These are phyloP conservation scores for Populus tremula DNA, from an alignment of 345 rosid genomes.

Conservation along the genomic window DNA sequence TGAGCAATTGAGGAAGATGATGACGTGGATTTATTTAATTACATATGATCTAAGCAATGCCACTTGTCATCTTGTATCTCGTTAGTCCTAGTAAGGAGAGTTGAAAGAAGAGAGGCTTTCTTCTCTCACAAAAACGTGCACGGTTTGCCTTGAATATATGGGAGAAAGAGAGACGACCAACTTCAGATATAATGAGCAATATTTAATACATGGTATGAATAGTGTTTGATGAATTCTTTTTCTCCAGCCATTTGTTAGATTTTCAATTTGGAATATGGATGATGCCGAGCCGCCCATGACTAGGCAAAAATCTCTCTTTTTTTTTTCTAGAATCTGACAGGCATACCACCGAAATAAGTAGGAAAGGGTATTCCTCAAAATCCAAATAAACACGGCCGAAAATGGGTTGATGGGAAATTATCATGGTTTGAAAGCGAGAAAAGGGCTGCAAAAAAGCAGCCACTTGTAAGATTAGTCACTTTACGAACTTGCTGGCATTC, in stretches of 20 bases:
- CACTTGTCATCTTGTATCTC: too few relatives aligned
- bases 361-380: neutral
- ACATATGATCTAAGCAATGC: too few relatives aligned
- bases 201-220: neutral
- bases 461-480: too few relatives aligned
- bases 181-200: neutral
- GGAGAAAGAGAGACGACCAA: too few relatives aligned
- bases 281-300: neutral
- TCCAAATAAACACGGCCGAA: neutral
- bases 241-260: neutral
- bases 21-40: too few relatives aligned
- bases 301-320: neutral
- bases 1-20: neutral
- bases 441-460: neutral
- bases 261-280: neutral
- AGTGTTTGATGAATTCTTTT: neutral
- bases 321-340: neutral
- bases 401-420: neutral
- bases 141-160: neutral
- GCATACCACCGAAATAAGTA: neutral
- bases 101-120: neutral
- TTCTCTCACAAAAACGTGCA: neutral
- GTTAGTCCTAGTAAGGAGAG: too few relatives aligned
- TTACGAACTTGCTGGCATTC: too few relatives aligned
- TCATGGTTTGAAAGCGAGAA: neutral